Evolutionary conservation across 768 basidiomycete species (phyloP).

Genomic region (Lepiota venenata): DNA sequence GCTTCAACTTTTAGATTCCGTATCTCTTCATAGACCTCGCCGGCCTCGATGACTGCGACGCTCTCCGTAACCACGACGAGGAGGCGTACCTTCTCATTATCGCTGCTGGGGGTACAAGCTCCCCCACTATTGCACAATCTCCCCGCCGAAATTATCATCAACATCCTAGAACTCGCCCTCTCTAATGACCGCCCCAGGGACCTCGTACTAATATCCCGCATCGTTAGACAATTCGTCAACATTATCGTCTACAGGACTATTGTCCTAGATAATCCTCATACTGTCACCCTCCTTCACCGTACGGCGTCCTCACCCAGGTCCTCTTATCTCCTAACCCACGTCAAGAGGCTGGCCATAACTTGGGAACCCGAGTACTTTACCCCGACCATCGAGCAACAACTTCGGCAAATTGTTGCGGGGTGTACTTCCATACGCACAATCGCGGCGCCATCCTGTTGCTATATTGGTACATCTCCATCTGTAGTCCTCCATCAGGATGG

Average conservation of each 20-base stretch:
- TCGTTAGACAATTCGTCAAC: slow-evolving; percentile 29
- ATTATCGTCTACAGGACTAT: slow-evolving; percentile 36
- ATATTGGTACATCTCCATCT: slow-evolving; percentile 15
- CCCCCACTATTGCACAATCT: slow-evolving; percentile 27
- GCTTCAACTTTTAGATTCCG: background rate
- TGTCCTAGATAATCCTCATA: slow-evolving; percentile 27
- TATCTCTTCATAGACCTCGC: background rate
- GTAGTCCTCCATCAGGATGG: slow-evolving; percentile 11
- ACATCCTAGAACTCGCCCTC: slow-evolving; percentile 34
- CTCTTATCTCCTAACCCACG: slow-evolving; percentile 25
- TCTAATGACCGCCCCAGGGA: slow-evolving; percentile 23
- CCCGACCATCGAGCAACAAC: slow-evolving; percentile 12
- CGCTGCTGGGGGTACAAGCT: slow-evolving; percentile 1
- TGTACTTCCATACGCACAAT: slow-evolving; percentile 32
- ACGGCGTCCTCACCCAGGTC: slow-evolving; percentile 24
- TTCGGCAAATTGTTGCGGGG: slow-evolving; percentile 26
- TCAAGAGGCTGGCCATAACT: slow-evolving; percentile 35
- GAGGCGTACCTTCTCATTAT: slow-evolving; percentile 1
- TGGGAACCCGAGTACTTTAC: slow-evolving; percentile 19
- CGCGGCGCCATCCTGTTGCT: slow-evolving; percentile 22
- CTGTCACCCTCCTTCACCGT: slow-evolving; percentile 31
- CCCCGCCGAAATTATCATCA: slow-evolving; percentile 34
- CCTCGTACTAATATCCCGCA: slow-evolving; percentile 27
- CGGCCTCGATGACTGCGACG: background rate
- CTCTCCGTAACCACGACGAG: background rate